Conservation (phyloP, 768 basidiomycete species). For the Suillus plorans region DNA sequence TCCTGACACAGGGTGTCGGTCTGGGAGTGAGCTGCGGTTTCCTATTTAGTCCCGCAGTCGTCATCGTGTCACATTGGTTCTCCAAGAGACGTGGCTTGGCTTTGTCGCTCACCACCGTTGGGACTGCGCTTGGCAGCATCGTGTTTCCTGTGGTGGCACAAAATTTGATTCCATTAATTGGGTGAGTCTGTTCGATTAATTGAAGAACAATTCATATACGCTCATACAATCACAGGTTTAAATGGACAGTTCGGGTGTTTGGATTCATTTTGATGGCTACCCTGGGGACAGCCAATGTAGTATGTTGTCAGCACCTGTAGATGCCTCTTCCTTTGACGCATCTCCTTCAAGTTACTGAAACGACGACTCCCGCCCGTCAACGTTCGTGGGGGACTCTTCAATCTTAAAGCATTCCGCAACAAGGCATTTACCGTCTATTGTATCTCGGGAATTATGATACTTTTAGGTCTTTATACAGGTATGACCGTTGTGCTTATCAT, state of each 20-base stretch:
- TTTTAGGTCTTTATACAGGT: conserved; percentile 73
- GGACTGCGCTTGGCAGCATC: conserved; percentile 69
- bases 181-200: conserved; percentile 52
- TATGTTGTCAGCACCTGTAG: conserved; percentile 27
- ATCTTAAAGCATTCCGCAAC: conserved; percentile 48
- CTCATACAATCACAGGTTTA: conserved; percentile 45
- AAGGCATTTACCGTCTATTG: conserved; percentile 57
- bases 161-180: conserved; percentile 52
- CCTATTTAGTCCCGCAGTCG: conserved; percentile 54
- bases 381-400: conserved; percentile 57
- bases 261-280: conserved; percentile 58
- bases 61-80: conserved; percentile 74
- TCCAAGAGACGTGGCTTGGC: conserved; percentile 51
- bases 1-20: conserved; percentile 71
- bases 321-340: background rate
- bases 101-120: conserved; percentile 61
- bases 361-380: conserved; percentile 56
- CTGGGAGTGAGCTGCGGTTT: conserved; percentile 64
- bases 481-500: conserved; percentile 9
- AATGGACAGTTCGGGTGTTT: conserved; percentile 74
- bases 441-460: conserved; percentile 52
- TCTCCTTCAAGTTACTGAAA: conserved; percentile 25
- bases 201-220: background rate
- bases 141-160: conserved; percentile 62
- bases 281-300: conserved; percentile 56